Conservation (phyloP, 225 moss, liverwort and hornwort species). For the Polytrichum commune region DNA sequence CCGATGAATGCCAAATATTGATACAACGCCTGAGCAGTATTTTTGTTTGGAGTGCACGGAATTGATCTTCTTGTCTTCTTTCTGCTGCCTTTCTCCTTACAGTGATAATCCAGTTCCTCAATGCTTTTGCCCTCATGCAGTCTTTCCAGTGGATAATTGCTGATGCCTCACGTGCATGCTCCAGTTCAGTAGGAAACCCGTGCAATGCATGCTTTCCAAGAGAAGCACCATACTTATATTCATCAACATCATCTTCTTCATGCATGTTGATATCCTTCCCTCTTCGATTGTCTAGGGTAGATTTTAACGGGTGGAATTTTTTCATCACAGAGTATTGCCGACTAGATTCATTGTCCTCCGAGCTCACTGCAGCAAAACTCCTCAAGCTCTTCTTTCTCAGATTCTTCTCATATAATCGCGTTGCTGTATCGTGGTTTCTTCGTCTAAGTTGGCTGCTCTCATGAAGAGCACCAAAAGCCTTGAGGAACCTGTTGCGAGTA, state of each 20-base stretch:
- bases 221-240: slow-evolving; percentile 5
- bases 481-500: slow-evolving; percentile 17
- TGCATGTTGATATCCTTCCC: too few species aligned
- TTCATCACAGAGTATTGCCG: slow-evolving; percentile 15
- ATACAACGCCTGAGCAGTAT: slow-evolving; percentile 21
- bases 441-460: slow-evolving; percentile 15
- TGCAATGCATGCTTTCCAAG: slow-evolving; percentile 28
- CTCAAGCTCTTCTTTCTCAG: slow-evolving; percentile 18
- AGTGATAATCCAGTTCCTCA: slow-evolving; percentile 30
- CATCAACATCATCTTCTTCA: slow-evolving; percentile 19
- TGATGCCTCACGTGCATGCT: slow-evolving; percentile 9
- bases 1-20: slow-evolving; percentile 28
- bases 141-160: slow-evolving; percentile 27
- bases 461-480: slow-evolving; percentile 26
- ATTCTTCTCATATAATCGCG: slow-evolving; percentile 10
- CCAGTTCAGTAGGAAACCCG: slow-evolving; percentile 10
- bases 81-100: slow-evolving; percentile 12
- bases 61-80: slow-evolving; percentile 10
- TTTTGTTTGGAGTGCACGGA: slow-evolving; percentile 9
- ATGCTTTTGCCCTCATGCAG: slow-evolving; percentile 17
- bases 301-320: slow-evolving; percentile 16
- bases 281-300: slow-evolving; percentile 10
- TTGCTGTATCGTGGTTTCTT: slow-evolving; percentile 8
- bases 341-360: slow-evolving; percentile 3
- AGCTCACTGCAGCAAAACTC: slow-evolving; percentile 14